Evolutionary conservation across 1,284 basidiomycete species (phyloP).

Genomic region (Rhodotorula sp.): DNA sequence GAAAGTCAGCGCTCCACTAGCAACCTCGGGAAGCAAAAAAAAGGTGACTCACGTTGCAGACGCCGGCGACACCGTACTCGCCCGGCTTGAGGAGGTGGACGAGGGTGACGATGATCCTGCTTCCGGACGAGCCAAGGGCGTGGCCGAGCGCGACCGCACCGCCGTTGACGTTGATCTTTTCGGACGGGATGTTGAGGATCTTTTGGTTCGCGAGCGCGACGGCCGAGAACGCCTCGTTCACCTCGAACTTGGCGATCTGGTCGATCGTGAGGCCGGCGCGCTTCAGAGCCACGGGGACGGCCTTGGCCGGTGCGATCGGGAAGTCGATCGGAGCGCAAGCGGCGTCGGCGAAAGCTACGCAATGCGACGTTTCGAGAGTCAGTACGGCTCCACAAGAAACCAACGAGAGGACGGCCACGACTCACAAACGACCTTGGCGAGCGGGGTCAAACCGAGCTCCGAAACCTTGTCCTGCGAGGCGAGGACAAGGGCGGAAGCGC

Average conservation of each 20-base stretch:
- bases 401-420: background rate
- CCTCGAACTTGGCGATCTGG: constrained; percentile 90
- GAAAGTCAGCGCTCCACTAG: constrained; percentile 30
- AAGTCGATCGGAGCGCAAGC: constrained; percentile 97
- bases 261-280: constrained; percentile 77
- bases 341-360: constrained; percentile 87
- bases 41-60: constrained; percentile 73
- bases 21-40: background rate
- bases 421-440: constrained; percentile 52
- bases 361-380: constrained; percentile 5
- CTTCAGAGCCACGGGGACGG: constrained; percentile 84
- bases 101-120: constrained; percentile 92
- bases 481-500: constrained; percentile 52
- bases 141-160: constrained; percentile 67
- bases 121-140: constrained; percentile 72
- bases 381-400: constrained; percentile 13
- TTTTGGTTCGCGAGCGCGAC: constrained; percentile 52
- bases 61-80: constrained; percentile 93
- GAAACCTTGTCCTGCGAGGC: constrained; percentile 48
- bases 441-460: constrained; percentile 49
- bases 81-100: constrained; percentile 90
- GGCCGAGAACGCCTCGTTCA: constrained; percentile 68
- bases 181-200: constrained; percentile 59
- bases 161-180: constrained; percentile 91
- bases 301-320: constrained; percentile 89